Base-by-base conservation (phyloP, 2,329 filamentous ascomycete species). In the Macrophomina pseudophaseolina region DNA sequence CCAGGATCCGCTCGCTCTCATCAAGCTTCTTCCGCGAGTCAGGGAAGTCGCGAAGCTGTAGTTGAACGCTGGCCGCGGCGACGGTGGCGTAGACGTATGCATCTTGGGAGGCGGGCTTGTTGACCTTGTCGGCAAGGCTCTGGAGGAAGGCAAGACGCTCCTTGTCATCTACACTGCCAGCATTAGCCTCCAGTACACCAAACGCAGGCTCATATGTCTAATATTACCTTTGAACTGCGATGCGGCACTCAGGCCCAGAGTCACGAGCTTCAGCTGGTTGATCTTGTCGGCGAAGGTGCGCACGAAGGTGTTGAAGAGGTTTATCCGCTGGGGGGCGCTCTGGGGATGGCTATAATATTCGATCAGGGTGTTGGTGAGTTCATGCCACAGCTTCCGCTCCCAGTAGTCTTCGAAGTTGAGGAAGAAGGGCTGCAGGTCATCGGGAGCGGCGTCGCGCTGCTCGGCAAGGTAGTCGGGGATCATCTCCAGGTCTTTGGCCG, bases 371-470 rank as follows among this genome's bases (percentile, higher is more conserved):
- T 97, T 91, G 42, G 95, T 99, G 72, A 99, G 90, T 82, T 99
- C 94, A 84, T 99, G 95, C 95, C 95, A 99, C 82, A 99, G 87
- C 83, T 97, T 97, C 75, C 94, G 90, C 85, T 99, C 95, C 95
- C 95, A 99, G 77, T 89, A 92, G 78, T 97, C 93, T 84, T 99
- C 95, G 72, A 99, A 97, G 74, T 90, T 88, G 74, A 99, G 87
- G 80, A 97, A 92, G 75, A 92, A 88, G 74, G 90, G 87, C 82
- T 97, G 94, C 64, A 97, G 87, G 79, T 97, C 91, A 72, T 93
- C 91, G 63, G 93, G 91, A 74, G 93, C 92, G 78, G 89, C 85
- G 77, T 97, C 93, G 78, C 93, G 91, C 87, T 96, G 92, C 73
- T 97, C 91, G 69, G 89, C 88, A 71, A 99, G 91, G 82, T 98